Base-by-base conservation (phyloP, 78 protist genomes). In the Dictyostelium firmibasis region DNA sequence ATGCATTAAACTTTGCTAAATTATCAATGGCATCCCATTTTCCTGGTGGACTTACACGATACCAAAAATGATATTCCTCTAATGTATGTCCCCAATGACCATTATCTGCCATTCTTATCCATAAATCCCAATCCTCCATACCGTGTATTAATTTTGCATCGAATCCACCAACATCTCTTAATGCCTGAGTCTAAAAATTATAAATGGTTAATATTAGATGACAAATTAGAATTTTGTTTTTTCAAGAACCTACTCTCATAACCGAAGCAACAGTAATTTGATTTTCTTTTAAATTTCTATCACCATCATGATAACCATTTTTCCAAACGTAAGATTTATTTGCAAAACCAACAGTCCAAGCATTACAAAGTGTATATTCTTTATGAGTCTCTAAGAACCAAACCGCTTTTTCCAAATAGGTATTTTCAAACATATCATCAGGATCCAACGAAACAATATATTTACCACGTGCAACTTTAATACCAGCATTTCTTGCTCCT, bases 121-220 rank as follows among this genome's bases (percentile, higher is more conserved):
- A 88, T 13, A 88, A 8, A 67, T 88, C 93, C 93, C 93, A 88
- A 88, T 88, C 93, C 11, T 88, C 93, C 93, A 88, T 88, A 79
- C 93, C 93, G 0, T 38, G 41, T 20, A 57, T 88, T 44, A 88
- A 43, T 20, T 36, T 43, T n/a, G 36, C 78, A 79, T 88, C 86
- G 5, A 88, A 88, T 31, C 93, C 93, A 18, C 93, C 93, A 78
- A 88, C 62, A 62, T 88, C 29, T 38, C 60, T 60, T 67, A 88
- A 67, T 27, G 70, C 93, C 20, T 88, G 67, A 27, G 93, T 88
- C 92, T 86, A 79, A 25, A 38, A 38, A 38, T 4, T 38, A 38
- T 38, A n/a, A n/a, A n/a, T n/a, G n/a, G n/a, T n/a, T n/a, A n/a
- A n/a, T n/a, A n/a, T n/a, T n/a, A n/a, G n/a, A n/a, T n/a, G n/a